Evolutionary conservation across 768 basidiomycete species (phyloP).

Genomic region (Agaricus blazei): DNA sequence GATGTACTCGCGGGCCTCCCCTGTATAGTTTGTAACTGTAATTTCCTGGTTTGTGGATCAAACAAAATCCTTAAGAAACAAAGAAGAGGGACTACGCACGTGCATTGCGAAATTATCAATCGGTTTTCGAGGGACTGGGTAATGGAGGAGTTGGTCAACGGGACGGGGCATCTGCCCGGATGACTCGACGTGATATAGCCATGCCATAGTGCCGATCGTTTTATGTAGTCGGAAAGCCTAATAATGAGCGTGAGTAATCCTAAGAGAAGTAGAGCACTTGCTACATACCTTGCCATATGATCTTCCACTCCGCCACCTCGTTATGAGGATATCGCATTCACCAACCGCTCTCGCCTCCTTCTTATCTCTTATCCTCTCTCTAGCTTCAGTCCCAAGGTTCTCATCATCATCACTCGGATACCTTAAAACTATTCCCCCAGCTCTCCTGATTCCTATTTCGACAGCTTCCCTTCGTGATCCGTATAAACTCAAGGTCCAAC

Average conservation of each 20-base stretch:
- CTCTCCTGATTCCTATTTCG: slow-evolving; percentile 51
- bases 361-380: slow-evolving; percentile 17
- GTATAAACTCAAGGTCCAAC: slow-evolving; percentile 50
- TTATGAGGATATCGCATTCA: slow-evolving; percentile 70
- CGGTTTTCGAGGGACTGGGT: slow-evolving; percentile 62
- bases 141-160: slow-evolving; percentile 76
- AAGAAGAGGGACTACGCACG: slow-evolving; percentile 34
- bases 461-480: slow-evolving; percentile 47
- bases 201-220: slow-evolving; percentile 73
- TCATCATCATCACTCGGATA: slow-evolving; percentile 22
- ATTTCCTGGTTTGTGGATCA: slow-evolving; percentile 45
- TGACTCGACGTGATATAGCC: slow-evolving; percentile 78
- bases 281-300: slow-evolving; percentile 64
- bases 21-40: slow-evolving; percentile 86
- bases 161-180: slow-evolving; percentile 58
- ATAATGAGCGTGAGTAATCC: background rate
- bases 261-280: background rate
- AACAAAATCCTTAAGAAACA: no score
- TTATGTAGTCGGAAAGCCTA: slow-evolving; percentile 58
- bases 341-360: slow-evolving; percentile 37
- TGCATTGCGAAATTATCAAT: slow-evolving; percentile 57
- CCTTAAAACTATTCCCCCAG: slow-evolving; percentile 37
- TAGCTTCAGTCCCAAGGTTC: slow-evolving; percentile 10
- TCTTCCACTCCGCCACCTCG: slow-evolving; percentile 60
- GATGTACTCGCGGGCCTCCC: slow-evolving; percentile 81